phyloP scores from a whole-genome alignment of 129 eudicot species.

The Flaveria trinervia region DNA sequence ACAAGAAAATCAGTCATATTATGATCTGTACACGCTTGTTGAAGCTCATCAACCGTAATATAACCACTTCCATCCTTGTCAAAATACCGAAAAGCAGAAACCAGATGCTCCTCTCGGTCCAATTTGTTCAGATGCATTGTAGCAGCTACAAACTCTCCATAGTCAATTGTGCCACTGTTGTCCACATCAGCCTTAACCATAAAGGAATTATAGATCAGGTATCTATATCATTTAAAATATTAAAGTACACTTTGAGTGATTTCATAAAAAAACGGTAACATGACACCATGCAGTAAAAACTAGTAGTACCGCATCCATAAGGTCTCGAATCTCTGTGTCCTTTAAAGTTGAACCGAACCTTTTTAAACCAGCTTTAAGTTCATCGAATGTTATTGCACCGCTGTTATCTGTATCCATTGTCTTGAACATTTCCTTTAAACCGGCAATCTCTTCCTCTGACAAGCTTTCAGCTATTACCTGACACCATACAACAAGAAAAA shows the following conservation, averaged over 20 bases:
- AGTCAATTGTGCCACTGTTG: conserved; percentile 85
- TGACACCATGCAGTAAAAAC: not conserved
- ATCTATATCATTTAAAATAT: not conserved
- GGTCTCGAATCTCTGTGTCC: conserved; percentile 91
- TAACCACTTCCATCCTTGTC: conserved; percentile 55
- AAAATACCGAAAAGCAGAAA: conserved; percentile 50
- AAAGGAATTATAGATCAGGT: not conserved
- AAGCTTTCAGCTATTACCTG: conserved; percentile 94
- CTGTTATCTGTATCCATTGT: conserved; percentile 93
- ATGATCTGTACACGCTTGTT: conserved; percentile 84
- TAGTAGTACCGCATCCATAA: conserved; percentile 83
- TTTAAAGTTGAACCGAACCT: conserved; percentile 83
- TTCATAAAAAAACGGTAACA: not conserved
- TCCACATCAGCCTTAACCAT: conserved; percentile 74
- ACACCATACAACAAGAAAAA: not conserved
- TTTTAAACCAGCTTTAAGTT: conserved; percentile 85
- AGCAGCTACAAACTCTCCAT: conserved; percentile 51
- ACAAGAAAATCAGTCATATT: conserved; percentile 63
- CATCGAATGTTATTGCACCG: conserved; percentile 93
- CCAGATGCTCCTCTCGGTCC: conserved; percentile 52
- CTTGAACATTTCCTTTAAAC: conserved; percentile 80
- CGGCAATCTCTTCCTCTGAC: conserved; percentile 92
- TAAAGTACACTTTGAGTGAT: not conserved
- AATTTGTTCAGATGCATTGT: conserved; percentile 50
- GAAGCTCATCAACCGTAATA: conserved; percentile 83